A percentile compares a stretch with the other conserved stretches of the same genome.
Conservation (phyloP, 345 rosid genomes). For the Eucalyptus cloeziana region DNA sequence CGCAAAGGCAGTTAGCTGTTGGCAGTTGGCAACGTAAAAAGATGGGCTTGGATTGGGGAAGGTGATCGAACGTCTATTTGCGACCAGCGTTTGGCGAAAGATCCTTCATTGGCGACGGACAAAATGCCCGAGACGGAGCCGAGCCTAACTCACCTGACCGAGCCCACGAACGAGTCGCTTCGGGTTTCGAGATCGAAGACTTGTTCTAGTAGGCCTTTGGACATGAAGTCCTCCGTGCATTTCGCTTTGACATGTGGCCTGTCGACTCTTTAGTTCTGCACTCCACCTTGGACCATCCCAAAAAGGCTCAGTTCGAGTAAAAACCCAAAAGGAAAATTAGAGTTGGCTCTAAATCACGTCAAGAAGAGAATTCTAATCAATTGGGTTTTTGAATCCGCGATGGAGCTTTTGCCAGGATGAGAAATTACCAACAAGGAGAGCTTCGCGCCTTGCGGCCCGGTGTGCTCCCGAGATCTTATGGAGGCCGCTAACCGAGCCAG, state of each 20-base stretch:
- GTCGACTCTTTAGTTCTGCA: not conserved
- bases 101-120: not conserved
- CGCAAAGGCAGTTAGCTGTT: not conserved
- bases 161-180: not conserved
- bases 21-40: not conserved
- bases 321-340: not conserved
- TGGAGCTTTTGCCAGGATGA: not conserved
- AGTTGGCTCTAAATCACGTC: not conserved
- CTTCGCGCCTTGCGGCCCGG: not conserved
- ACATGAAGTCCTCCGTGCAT: not conserved
- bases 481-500: not conserved
- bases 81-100: not conserved
- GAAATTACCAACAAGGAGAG: not conserved
- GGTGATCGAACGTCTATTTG: not conserved
- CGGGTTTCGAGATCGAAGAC: not conserved
- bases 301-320: not conserved
- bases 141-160: not conserved
- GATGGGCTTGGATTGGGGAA: not conserved
- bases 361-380: not conserved
- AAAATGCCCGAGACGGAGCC: not conserved
- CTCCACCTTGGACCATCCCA: not conserved
- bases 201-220: not conserved
- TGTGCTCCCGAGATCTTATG: not conserved
- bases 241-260: too few species aligned
- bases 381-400: not conserved